Evolutionary conservation across 164 flowering plant genomes (phyloP).

Genomic region (Vitis labrusca): DNA sequence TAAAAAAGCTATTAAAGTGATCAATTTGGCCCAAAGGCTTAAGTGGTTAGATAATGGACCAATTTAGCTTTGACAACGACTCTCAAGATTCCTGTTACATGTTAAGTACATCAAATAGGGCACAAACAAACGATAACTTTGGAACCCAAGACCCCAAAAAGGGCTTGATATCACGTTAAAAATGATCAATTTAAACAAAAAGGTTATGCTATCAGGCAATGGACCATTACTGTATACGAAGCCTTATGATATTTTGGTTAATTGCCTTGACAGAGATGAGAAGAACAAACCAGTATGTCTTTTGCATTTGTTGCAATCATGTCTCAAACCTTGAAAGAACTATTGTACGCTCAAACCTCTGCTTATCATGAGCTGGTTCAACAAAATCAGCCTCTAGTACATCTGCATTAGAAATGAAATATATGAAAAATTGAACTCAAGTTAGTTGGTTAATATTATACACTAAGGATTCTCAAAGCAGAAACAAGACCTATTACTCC

Average conservation of each 20-base stretch:
- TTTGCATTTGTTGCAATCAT: slow-evolving; percentile 53
- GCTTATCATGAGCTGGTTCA: slow-evolving; percentile 93
- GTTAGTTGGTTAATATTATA: slow-evolving; percentile 1
- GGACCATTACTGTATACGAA: too few species aligned
- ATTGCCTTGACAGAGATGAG: background rate
- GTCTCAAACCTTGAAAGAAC: slow-evolving; percentile 76
- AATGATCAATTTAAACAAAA: too few species aligned
- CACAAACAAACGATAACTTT: too few species aligned
- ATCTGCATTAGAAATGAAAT: slow-evolving; percentile 33
- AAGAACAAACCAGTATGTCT: slow-evolving; percentile 59
- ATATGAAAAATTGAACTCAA: slow-evolving; percentile 2
- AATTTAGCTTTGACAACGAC: too few species aligned
- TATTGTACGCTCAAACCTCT: slow-evolving; percentile 82
- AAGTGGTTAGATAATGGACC: too few species aligned
- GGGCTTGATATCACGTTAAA: too few species aligned
- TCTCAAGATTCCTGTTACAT: too few species aligned
- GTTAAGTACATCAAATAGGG: too few species aligned
- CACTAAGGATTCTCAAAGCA: background rate
- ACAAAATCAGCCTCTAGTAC: slow-evolving; percentile 88
- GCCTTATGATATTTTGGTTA: too few species aligned
- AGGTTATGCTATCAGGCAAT: too few species aligned
- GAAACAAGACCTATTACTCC: slow-evolving; percentile 35
- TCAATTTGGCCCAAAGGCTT: too few species aligned
- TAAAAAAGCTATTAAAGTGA: background rate
- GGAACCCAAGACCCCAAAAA: too few species aligned